Conservation (phyloP, 139 green algal genomes). For the Coelastrella sp. region DNA sequence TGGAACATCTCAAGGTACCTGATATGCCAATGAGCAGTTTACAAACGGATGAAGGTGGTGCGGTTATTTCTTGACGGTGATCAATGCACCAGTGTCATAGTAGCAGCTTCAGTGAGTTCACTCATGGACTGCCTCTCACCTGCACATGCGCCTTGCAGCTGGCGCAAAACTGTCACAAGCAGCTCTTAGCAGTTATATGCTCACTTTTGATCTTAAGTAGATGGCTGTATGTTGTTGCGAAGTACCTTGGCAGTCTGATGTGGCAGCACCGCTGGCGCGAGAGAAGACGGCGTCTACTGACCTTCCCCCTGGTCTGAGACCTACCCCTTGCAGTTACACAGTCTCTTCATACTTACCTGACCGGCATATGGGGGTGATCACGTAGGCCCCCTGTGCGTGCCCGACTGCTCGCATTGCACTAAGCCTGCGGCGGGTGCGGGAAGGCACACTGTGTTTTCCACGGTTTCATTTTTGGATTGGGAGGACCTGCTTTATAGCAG, state of each 20-base stretch:
- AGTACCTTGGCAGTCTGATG: background rate
- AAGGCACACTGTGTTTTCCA: background rate
- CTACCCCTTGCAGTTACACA: background rate
- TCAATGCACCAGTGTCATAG: too few species aligned
- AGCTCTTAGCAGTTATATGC: too few species aligned
- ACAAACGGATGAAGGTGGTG: too few species aligned
- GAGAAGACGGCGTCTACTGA: background rate
- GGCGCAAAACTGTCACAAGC: too few species aligned
- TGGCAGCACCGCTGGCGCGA: background rate
- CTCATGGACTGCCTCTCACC: too few species aligned
- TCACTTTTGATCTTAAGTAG: too few species aligned
- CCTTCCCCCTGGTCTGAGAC: background rate
- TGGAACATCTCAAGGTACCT: too few species aligned
- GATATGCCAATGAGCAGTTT: too few species aligned
- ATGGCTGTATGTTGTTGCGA: background rate
- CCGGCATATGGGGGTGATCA: slow-evolving; percentile 11
- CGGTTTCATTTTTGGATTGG: slow-evolving; percentile 4
- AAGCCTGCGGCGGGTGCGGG: background rate
- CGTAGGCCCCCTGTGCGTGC: slow-evolving; percentile 2
- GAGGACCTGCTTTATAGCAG: background rate
- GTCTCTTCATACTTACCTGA: slow-evolving; percentile 1
- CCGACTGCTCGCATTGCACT: slow-evolving; percentile 19
- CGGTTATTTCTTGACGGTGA: too few species aligned
- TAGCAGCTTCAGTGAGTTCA: too few species aligned
- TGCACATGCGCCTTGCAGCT: too few species aligned